These are phyloP conservation scores for Fusarium albosuccineum DNA, from an alignment of 2,329 filamentous ascomycete genomes.

Conservation along the genomic window DNA sequence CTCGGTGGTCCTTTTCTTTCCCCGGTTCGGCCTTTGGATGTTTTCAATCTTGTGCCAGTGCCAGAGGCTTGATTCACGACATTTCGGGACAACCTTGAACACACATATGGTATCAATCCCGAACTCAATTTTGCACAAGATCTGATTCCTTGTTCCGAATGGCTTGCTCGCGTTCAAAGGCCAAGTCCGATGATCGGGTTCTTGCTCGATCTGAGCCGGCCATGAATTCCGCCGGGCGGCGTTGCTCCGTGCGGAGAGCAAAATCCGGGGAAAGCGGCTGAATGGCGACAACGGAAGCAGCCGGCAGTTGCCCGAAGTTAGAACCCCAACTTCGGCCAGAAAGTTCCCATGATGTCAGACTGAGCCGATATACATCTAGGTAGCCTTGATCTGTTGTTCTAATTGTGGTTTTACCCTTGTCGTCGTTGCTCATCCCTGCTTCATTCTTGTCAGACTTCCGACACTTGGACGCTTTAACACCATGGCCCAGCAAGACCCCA, in stretches of 20 bases:
- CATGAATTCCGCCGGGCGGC: constrained; percentile 10
- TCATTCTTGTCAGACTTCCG: neutral
- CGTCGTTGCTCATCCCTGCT: neutral
- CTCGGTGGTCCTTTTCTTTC: too few species aligned
- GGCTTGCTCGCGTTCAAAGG: neutral
- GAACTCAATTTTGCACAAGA: too few species aligned
- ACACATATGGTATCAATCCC: too few species aligned
- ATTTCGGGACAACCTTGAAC: too few species aligned
- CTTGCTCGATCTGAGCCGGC: neutral
- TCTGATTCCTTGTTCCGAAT: neutral
- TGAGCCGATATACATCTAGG: neutral
- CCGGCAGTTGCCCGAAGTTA: neutral
- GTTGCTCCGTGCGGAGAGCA: constrained; percentile 11
- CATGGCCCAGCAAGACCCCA: constrained; percentile 17
- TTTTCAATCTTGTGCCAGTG: too few species aligned
- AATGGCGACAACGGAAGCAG: neutral
- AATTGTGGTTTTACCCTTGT: too few species aligned
- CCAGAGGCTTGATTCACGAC: too few species aligned
- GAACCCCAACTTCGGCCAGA: neutral
- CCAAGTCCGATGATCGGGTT: neutral
- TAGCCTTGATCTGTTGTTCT: neutral
- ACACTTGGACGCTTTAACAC: neutral
- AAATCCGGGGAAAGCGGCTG: constrained; percentile 20
- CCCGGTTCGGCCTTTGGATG: too few species aligned
- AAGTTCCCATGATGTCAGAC: neutral